These are phyloP conservation scores for Stachybotrys chlorohalonatus DNA, from an alignment of 2,329 filamentous ascomycete species.

Conservation along the genomic window DNA sequence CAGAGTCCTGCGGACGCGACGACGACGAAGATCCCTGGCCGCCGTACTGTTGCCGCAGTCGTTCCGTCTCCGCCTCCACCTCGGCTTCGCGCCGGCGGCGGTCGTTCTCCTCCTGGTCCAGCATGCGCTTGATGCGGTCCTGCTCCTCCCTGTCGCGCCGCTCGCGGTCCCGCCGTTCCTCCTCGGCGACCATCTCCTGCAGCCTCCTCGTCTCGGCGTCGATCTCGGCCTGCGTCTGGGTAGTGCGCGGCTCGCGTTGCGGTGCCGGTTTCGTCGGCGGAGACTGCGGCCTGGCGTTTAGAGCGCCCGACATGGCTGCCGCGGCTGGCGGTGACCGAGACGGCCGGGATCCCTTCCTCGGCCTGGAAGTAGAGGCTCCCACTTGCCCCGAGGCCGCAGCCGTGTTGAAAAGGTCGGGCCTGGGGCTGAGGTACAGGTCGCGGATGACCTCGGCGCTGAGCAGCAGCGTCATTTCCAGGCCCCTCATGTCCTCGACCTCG, in stretches of 20 bases:
- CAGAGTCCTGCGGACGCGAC: constrained; percentile 10
- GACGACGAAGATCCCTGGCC: constrained; percentile 24
- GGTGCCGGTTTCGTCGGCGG: constrained; percentile 8
- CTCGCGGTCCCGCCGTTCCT: constrained; percentile 45
- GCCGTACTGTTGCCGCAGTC: constrained; percentile 62
- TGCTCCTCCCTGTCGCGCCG: constrained; percentile 46
- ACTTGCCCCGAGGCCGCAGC: constrained; percentile 32
- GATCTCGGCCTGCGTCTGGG: constrained; percentile 32
- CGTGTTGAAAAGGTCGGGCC: constrained; percentile 73
- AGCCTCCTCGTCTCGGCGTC: constrained; percentile 74
- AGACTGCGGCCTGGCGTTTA: constrained; percentile 17
- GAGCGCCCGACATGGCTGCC: constrained; percentile 27
- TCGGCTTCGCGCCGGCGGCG: constrained; percentile 43
- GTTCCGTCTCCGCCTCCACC: constrained; percentile 74
- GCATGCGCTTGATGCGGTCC: constrained; percentile 51
- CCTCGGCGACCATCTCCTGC: constrained; percentile 39
- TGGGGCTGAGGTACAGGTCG: constrained; percentile 55
- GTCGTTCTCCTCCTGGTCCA: constrained; percentile 58
- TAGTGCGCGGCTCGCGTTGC: constrained; percentile 9
- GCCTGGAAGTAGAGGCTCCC: constrained; percentile 13
- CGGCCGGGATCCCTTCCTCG: constrained; percentile 32
- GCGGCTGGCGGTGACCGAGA: constrained; percentile 13
- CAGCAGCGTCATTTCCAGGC: constrained; percentile 73
- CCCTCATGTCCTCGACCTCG: constrained; percentile 90
- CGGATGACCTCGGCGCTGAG: constrained; percentile 55